Evolutionary conservation across 192 early-diverging fungal species (phyloP).

Genomic region (Backusella liffmaniae): DNA sequence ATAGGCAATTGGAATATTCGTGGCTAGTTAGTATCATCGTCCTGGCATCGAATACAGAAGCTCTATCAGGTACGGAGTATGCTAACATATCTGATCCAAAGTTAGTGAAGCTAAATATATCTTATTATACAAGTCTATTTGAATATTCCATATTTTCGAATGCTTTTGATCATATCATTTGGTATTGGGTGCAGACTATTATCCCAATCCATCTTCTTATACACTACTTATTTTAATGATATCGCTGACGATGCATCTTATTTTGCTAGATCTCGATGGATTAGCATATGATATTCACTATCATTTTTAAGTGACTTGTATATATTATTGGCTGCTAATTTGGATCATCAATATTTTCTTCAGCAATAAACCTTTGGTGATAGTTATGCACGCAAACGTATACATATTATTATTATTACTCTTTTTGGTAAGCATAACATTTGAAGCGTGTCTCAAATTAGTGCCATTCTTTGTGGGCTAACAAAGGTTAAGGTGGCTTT

Average conservation of each 20-base stretch:
- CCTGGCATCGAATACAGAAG: slow-evolving; percentile 73
- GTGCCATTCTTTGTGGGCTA: too few relatives aligned
- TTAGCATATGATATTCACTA: slow-evolving; percentile 18
- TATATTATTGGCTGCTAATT: too few relatives aligned
- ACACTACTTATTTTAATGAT: slow-evolving; percentile 33
- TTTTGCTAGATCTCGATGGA: slow-evolving; percentile 21
- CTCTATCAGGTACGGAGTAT: slow-evolving; percentile 42
- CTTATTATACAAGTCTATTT: slow-evolving; percentile 43
- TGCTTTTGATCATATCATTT: slow-evolving; percentile 45
- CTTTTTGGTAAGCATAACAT: too few relatives aligned
- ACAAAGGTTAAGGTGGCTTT: too few relatives aligned
- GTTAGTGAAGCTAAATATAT: slow-evolving; percentile 1
- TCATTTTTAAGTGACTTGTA: too few relatives aligned
- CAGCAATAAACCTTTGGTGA: too few relatives aligned
- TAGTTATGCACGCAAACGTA: too few relatives aligned
- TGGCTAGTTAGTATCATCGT: slow-evolving; percentile 79
- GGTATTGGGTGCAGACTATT: slow-evolving; percentile 42
- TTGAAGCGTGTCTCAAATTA: too few relatives aligned
- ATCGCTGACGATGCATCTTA: slow-evolving; percentile 1
- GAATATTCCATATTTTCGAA: slow-evolving; percentile 44
- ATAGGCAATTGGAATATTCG: slow-evolving; percentile 76
- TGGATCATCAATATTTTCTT: too few relatives aligned
- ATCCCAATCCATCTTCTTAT: slow-evolving; percentile 48
- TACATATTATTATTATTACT: too few relatives aligned
- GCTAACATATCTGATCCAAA: neutral